Evolutionary conservation across 805 yeast genomes (phyloP).

Genomic region (Wickerhamomyces alni): DNA sequence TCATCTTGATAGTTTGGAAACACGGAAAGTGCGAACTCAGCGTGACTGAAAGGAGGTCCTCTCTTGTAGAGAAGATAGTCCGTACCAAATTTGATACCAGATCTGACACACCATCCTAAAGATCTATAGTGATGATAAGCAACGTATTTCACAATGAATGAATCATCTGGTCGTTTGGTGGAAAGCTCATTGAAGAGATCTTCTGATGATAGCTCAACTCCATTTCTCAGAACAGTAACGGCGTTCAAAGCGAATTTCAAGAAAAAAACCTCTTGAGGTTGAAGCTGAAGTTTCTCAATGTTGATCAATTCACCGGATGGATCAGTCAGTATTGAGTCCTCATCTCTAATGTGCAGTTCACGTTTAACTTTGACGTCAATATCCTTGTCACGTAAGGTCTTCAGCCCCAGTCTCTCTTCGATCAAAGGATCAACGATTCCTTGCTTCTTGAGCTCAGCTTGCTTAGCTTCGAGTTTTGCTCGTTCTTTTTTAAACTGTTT

Average conservation of each 20-base stretch:
- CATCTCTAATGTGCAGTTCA: slow-evolving; percentile 24
- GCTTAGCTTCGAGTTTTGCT: slow-evolving; percentile 46
- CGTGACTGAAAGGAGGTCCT: slow-evolving; percentile 96
- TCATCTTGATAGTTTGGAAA: slow-evolving; percentile 33
- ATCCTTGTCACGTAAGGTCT: slow-evolving; percentile 26
- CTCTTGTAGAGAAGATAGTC: slow-evolving; percentile 75
- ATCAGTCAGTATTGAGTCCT: slow-evolving; percentile 29
- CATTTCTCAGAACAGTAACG: slow-evolving; percentile 29
- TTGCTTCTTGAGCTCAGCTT: slow-evolving; percentile 33
- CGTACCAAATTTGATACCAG: slow-evolving; percentile 91
- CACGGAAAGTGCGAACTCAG: slow-evolving; percentile 70
- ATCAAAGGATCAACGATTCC: slow-evolving; percentile 31
- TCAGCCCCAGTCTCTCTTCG: slow-evolving; percentile 26
- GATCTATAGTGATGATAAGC: slow-evolving; percentile 86
- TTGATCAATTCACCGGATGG: slow-evolving; percentile 26
- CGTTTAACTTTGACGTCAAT: slow-evolving; percentile 18
- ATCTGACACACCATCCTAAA: slow-evolving; percentile 89
- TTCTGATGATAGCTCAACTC: slow-evolving; percentile 10
- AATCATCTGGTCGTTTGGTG: slow-evolving; percentile 16
- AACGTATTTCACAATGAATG: slow-evolving; percentile 41
- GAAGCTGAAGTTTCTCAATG: slow-evolving; percentile 47
- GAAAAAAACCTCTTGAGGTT: slow-evolving; percentile 72
- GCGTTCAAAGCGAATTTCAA: slow-evolving; percentile 52
- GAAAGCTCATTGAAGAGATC: slow-evolving; percentile 12
- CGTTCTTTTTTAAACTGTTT: slow-evolving; percentile 66